Evolutionary conservation across 2,329 filamentous ascomycete species (phyloP).

Genomic region (Colletotrichum chlorophyti): DNA sequence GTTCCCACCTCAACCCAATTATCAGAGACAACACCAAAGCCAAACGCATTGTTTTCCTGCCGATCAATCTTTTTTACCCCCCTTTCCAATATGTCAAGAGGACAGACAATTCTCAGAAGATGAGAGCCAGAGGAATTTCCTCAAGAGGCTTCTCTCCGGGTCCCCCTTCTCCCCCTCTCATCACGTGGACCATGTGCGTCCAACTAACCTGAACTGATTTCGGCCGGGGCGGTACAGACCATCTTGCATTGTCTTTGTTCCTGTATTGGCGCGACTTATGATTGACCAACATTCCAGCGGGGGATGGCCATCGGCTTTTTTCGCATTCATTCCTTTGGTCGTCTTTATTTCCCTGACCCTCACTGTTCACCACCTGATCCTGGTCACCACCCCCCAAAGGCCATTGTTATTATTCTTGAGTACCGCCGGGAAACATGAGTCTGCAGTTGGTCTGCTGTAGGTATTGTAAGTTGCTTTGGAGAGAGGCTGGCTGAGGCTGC

Average conservation of each 20-base stretch:
- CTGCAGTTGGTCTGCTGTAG: slow-evolving; percentile 21
- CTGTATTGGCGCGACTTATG: slow-evolving; percentile 9
- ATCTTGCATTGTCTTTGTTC: slow-evolving; percentile 27
- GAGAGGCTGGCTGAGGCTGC: slow-evolving; percentile 17
- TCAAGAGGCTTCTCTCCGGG: neutral
- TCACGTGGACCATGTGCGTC: slow-evolving; percentile 22
- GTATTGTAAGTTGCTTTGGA: slow-evolving; percentile 23
- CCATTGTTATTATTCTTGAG: slow-evolving; percentile 26
- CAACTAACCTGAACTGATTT: slow-evolving; percentile 19
- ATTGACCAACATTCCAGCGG: slow-evolving; percentile 5
- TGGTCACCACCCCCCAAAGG: slow-evolving; percentile 5
- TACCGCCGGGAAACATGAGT: slow-evolving; percentile 7
- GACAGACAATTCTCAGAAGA: slow-evolving; percentile 14
- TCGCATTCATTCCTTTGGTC: slow-evolving; percentile 23
- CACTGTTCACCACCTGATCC: slow-evolving; percentile 18
- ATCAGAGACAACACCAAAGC: slow-evolving; percentile 28
- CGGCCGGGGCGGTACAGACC: neutral
- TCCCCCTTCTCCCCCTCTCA: neutral
- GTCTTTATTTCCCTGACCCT: slow-evolving; percentile 16
- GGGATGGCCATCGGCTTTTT: slow-evolving; percentile 16
- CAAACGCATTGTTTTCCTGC: slow-evolving; percentile 27
- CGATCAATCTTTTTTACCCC: slow-evolving; percentile 29
- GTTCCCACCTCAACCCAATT: slow-evolving; percentile 11
- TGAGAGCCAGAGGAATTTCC: slow-evolving; percentile 1
- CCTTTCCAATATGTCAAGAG: slow-evolving; percentile 5